Conservation (phyloP, 352 stramenopile species). For the Pythium scleroteichum region DNA sequence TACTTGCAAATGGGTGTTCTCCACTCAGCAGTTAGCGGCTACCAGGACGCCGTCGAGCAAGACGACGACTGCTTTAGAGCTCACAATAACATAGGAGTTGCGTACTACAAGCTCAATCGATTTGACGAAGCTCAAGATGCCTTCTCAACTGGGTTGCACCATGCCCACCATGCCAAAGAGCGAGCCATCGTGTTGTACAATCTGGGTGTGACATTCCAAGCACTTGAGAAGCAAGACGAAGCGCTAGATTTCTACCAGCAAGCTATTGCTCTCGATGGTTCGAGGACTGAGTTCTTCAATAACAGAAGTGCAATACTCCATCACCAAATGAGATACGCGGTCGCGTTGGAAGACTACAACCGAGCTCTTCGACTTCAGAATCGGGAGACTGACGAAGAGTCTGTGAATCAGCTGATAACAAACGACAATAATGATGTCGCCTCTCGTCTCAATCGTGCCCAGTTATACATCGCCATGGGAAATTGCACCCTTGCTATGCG, state of each 20-base stretch:
- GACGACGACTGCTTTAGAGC: conserved; percentile 39
- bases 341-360: conserved; percentile 60
- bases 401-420: not conserved
- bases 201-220: conserved; percentile 41
- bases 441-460: conserved; percentile 49
- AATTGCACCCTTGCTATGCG: conserved; percentile 42
- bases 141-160: conserved; percentile 39
- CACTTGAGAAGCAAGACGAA: conserved; percentile 40
- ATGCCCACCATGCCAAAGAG: conserved; percentile 29
- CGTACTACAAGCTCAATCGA: conserved; percentile 42
- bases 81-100: conserved; percentile 55
- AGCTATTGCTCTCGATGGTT: conserved; percentile 41
- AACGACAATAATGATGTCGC: conserved; percentile 29
- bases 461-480: conserved; percentile 55
- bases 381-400: not conserved
- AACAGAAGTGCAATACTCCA: conserved; percentile 59
- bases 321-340: conserved; percentile 49
- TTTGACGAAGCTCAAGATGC: conserved; percentile 47
- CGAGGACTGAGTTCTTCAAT: conserved; percentile 52
- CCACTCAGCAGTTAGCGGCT: conserved; percentile 39
- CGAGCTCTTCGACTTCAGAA: conserved; percentile 35
- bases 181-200: conserved; percentile 50
- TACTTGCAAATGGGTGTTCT: conserved; percentile 46
- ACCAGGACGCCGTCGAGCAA: conserved; percentile 50
- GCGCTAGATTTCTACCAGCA: conserved; percentile 57